Percentiles rank a stretch among this genome's conserved stretches.
Evolutionary conservation across 2,329 filamentous ascomycete species (phyloP).

Genomic region (Tympanopsis confertula): DNA sequence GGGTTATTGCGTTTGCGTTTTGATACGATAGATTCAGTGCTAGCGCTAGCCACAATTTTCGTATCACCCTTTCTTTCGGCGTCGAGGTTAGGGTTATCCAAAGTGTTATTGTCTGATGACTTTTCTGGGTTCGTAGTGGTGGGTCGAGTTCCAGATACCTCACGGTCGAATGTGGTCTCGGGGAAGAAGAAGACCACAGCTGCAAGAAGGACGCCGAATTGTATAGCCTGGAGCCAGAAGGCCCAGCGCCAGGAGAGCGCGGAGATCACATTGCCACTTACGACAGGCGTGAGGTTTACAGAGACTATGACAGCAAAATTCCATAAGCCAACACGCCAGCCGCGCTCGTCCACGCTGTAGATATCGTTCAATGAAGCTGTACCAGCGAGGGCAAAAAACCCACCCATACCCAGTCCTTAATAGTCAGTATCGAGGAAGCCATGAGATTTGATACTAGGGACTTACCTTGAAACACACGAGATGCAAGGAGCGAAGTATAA

Average conservation of each 20-base stretch:
- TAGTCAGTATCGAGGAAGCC: not conserved
- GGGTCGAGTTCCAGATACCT: no score
- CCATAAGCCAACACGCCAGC: not conserved
- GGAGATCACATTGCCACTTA: conserved; percentile 2
- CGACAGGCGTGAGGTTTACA: conserved; percentile 1
- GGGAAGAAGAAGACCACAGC: not conserved
- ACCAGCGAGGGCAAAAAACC: conserved; percentile 6
- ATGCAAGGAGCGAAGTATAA: not conserved
- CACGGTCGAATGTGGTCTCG: not conserved
- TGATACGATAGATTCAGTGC: no score
- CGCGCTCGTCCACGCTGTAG: conserved; percentile 2
- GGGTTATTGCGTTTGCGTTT: conserved; percentile 2
- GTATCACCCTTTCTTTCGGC: no score
- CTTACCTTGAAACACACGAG: conserved; percentile 5
- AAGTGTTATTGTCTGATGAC: no score
- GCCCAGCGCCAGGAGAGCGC: conserved; percentile 1
- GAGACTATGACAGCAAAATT: conserved; percentile 2
- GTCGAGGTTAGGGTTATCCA: no score
- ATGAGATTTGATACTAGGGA: not conserved
- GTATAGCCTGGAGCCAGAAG: conserved; percentile 6
- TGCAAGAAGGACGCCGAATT: not conserved
- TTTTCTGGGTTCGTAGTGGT: no score
- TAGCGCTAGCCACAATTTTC: no score
- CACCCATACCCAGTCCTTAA: conserved; percentile 5
- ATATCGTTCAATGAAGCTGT: conserved; percentile 5